A percentile compares a stretch with the other conserved stretches of the same genome.
These are phyloP conservation scores for Coemansia umbellata DNA, from an alignment of 192 early-diverging fungal genomes.

Conservation along the genomic window DNA sequence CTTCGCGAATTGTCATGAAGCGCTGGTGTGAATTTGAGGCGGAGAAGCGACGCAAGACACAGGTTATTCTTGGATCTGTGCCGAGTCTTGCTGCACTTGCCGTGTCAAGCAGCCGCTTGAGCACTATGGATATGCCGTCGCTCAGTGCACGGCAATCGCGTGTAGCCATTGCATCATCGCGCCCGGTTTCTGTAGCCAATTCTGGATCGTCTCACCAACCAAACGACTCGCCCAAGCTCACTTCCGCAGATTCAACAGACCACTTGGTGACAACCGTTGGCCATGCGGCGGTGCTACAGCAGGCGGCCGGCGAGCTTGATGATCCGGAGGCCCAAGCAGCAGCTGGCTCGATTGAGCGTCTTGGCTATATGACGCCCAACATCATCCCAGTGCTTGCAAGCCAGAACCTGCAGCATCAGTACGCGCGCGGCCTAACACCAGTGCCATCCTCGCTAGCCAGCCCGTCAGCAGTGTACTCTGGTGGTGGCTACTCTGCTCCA, in stretches of 20 bases:
- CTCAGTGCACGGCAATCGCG: conserved; percentile 25
- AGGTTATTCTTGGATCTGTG: conserved; percentile 40
- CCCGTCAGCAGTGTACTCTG: conserved; percentile 1
- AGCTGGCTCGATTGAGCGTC: conserved; percentile 42
- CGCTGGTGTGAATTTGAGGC: conserved; percentile 72
- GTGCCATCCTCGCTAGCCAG: conserved; percentile 11
- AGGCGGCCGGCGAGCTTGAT: conserved; percentile 27
- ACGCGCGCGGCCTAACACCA: not conserved
- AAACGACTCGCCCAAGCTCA: not conserved
- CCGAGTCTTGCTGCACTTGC: conserved; percentile 36
- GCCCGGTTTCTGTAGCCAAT: conserved; percentile 16
- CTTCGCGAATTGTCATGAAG: conserved; percentile 70
- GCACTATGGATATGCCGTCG: conserved; percentile 4
- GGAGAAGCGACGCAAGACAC: conserved; percentile 51
- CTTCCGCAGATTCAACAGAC: conserved; percentile 8
- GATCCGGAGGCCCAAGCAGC: conserved; percentile 35
- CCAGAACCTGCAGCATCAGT: conserved; percentile 22
- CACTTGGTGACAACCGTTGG: conserved; percentile 14
- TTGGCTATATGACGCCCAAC: conserved; percentile 53
- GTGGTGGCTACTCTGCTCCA: not conserved
- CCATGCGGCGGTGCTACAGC: conserved; percentile 30
- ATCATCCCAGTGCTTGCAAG: conserved; percentile 41
- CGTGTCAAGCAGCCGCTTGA: conserved; percentile 9
- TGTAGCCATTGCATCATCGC: conserved; percentile 7
- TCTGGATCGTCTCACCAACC: conserved; percentile 16